These are phyloP conservation scores for Solanum tarijense DNA, from an alignment of 257 asterid genomes.

Conservation along the genomic window DNA sequence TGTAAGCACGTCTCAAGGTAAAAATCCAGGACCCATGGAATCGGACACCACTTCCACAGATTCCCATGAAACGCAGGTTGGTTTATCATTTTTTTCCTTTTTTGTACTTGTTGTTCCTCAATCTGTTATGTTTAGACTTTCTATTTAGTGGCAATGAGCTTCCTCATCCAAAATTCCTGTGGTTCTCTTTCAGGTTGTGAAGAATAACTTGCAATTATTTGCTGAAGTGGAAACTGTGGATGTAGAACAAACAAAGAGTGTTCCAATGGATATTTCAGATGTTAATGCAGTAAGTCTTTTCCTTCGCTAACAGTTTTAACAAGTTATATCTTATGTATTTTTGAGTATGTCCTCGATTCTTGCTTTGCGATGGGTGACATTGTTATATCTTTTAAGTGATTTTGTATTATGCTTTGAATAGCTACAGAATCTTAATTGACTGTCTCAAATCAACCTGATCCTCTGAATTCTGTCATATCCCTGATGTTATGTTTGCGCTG, in stretches of 20 bases:
- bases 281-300: slow-evolving; percentile 30
- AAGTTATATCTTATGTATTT: neutral
- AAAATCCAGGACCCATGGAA: slow-evolving; percentile 22
- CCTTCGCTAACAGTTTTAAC: neutral
- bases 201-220: slow-evolving; percentile 16
- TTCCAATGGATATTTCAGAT: slow-evolving; percentile 18
- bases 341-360: neutral
- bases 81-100: neutral
- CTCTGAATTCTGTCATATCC: neutral
- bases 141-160: neutral
- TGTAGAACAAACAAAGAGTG: slow-evolving; percentile 15
- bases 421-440: neutral
- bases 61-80: slow-evolving; percentile 37
- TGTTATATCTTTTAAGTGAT: neutral
- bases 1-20: slow-evolving; percentile 28
- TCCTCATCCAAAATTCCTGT: neutral
- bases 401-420: neutral
- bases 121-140: neutral
- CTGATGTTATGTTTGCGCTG: neutral
- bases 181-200: slow-evolving; percentile 25
- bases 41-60: slow-evolving; percentile 19
- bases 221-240: slow-evolving; percentile 30
- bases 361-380: neutral
- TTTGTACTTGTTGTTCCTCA: neutral
- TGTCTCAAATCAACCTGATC: neutral